Conservation (phyloP, 163 green algal genomes). For the Picocystis sp. region DNA sequence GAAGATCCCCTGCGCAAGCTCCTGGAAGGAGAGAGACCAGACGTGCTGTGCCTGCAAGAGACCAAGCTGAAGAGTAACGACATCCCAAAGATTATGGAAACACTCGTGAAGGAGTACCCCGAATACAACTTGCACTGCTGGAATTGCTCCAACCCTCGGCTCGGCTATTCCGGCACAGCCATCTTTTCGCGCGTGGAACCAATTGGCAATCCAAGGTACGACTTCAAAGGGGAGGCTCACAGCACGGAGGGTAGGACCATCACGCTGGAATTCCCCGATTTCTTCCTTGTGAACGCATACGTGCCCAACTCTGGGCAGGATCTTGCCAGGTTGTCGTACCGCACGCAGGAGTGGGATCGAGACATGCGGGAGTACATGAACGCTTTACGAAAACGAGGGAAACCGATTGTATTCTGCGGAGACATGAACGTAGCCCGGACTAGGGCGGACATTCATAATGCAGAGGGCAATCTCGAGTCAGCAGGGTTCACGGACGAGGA, state of each 20-base stretch:
- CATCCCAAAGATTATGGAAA: neutral
- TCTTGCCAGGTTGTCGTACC: conserved; percentile 10
- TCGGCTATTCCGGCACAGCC: conserved; percentile 17
- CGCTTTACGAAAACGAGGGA: conserved; percentile 9
- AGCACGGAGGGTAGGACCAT: conserved; percentile 20
- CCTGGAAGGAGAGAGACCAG: conserved; percentile 31
- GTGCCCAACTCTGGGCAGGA: conserved; percentile 21
- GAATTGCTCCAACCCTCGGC: conserved; percentile 33
- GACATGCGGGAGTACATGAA: conserved; percentile 14
- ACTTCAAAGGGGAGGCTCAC: conserved; percentile 10
- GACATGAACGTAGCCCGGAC: conserved; percentile 39
- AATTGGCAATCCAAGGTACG: conserved; percentile 10
- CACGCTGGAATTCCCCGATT: conserved; percentile 16
- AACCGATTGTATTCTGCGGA: conserved; percentile 23
- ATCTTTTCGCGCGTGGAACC: conserved; percentile 16
- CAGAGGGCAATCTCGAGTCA: too few relatives aligned
- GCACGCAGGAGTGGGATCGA: conserved; percentile 15
- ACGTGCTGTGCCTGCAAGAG: conserved; percentile 50
- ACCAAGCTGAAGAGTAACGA: conserved; percentile 15
- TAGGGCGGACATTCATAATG: conserved; percentile 62
- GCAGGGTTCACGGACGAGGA: too few relatives aligned
- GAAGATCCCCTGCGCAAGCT: conserved; percentile 27
- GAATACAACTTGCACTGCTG: conserved; percentile 34
- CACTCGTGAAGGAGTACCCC: conserved; percentile 12
- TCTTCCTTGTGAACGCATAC: conserved; percentile 17